Percentiles rank a stretch among this genome's conserved stretches.
phyloP scores from a whole-genome alignment of 73 alveolate species.

The Urostyla sp. region DNA sequence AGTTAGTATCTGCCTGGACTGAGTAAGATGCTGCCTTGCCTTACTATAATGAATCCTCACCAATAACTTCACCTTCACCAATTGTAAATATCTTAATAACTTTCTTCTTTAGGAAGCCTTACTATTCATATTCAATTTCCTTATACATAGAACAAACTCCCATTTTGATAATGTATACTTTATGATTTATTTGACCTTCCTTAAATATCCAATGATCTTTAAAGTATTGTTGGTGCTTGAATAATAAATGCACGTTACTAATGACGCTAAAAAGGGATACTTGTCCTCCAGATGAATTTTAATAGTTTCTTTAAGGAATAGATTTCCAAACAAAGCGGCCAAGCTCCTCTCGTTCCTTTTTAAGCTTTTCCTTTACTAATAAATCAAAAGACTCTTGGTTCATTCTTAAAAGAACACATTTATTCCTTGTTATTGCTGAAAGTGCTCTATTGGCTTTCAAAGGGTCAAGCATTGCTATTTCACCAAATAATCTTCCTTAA shows the following conservation, averaged over 20 bases:
- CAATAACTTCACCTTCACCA: conserved; percentile 29
- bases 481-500: conserved; percentile 34
- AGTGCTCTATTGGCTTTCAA: conserved; percentile 15
- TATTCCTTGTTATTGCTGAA: conserved; percentile 51
- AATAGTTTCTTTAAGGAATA: conserved; percentile 34
- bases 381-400: conserved; percentile 48
- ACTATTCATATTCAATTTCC: conserved; percentile 11
- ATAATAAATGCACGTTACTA: conserved; percentile 26
- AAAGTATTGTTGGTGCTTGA: neutral
- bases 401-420: conserved; percentile 9
- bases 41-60: neutral
- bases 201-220: conserved; percentile 15
- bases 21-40: neutral
- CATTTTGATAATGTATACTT: conserved; percentile 12
- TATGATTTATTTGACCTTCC: conserved; percentile 2
- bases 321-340: conserved; percentile 38
- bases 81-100: neutral
- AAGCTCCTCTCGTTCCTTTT: conserved; percentile 38
- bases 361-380: conserved; percentile 31
- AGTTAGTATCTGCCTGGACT: neutral
- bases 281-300: neutral
- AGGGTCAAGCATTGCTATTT: conserved; percentile 23
- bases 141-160: conserved; percentile 28
- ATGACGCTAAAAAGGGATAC: too few species aligned
- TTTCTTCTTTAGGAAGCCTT: neutral